These are phyloP conservation scores for Exsudoporus frostii DNA, from an alignment of 768 basidiomycete genomes.

Conservation along the genomic window DNA sequence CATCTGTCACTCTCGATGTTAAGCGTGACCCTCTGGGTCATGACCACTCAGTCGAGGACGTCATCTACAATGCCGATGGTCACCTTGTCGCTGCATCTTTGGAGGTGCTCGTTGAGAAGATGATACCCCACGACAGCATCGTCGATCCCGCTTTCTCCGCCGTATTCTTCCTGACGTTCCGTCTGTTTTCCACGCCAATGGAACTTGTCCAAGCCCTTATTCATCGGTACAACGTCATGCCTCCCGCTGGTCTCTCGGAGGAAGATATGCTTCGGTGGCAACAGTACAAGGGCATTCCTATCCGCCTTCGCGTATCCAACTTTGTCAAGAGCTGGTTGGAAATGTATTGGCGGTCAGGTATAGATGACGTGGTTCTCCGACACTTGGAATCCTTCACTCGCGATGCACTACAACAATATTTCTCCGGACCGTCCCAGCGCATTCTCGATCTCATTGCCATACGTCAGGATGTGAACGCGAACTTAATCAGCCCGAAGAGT, in stretches of 20 bases:
- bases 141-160: conserved; percentile 84
- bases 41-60: conserved; percentile 81
- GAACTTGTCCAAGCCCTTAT: conserved; percentile 78
- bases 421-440: conserved; percentile 66
- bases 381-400: conserved; percentile 57
- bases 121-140: conserved; percentile 92
- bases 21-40: conserved; percentile 48
- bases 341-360: conserved; percentile 76
- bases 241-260: conserved; percentile 53
- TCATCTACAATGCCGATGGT: conserved; percentile 88
- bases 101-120: conserved; percentile 88
- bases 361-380: conserved; percentile 65
- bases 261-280: conserved; percentile 75
- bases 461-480: conserved; percentile 48
- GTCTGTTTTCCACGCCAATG: conserved; percentile 77
- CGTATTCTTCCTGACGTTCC: conserved; percentile 95
- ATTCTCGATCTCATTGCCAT: conserved; percentile 65
- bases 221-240: conserved; percentile 76
- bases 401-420: conserved; percentile 58
- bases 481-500: conserved; percentile 52
- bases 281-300: conserved; percentile 82
- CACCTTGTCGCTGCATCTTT: conserved; percentile 89
- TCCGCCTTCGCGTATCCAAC: conserved; percentile 87
- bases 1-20: conserved; percentile 41
- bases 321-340: conserved; percentile 96